Conservation (phyloP, 495 filamentous ascomycete genomes). For the Xanthoparmelia taractica region DNA sequence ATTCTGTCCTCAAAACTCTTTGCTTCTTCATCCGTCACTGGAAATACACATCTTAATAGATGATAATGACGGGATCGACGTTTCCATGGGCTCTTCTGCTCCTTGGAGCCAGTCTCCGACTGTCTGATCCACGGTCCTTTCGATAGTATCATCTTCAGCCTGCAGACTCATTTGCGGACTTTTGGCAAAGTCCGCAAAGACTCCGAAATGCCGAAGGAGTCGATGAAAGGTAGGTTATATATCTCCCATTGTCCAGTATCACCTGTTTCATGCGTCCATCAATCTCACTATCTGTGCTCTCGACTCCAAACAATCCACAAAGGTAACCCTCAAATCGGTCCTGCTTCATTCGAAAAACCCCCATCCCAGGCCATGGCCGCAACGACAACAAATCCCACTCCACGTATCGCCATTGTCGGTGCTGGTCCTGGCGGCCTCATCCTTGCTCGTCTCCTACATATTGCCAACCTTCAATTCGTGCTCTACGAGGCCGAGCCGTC, state of each 20-base stretch:
- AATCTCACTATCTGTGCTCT: not conserved
- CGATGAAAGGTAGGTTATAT: not conserved
- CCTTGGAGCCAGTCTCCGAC: too few relatives aligned
- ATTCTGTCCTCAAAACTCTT: too few relatives aligned
- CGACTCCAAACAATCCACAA: not conserved
- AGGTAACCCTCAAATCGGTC: not conserved
- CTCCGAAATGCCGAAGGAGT: too few relatives aligned
- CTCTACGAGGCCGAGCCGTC: constrained; percentile 31
- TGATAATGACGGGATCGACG: too few relatives aligned
- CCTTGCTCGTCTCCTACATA: constrained; percentile 45
- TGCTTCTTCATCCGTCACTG: too few relatives aligned
- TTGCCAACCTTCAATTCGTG: constrained; percentile 40
- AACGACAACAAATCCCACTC: constrained; percentile 15
- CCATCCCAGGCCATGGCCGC: not conserved
- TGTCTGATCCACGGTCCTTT: too few relatives aligned
- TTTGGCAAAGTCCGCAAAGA: too few relatives aligned
- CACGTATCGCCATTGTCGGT: constrained; percentile 47
- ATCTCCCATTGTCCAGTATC: not conserved
- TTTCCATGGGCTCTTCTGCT: too few relatives aligned
- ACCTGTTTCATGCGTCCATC: not conserved
- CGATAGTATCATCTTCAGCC: too few relatives aligned
- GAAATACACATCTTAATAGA: too few relatives aligned
- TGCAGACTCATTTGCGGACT: too few relatives aligned
- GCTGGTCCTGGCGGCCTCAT: constrained; percentile 48
- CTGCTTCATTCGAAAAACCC: not conserved